Base-by-base conservation (phyloP, 2,329 filamentous ascomycete genomes). In the Alternaria sp. region DNA sequence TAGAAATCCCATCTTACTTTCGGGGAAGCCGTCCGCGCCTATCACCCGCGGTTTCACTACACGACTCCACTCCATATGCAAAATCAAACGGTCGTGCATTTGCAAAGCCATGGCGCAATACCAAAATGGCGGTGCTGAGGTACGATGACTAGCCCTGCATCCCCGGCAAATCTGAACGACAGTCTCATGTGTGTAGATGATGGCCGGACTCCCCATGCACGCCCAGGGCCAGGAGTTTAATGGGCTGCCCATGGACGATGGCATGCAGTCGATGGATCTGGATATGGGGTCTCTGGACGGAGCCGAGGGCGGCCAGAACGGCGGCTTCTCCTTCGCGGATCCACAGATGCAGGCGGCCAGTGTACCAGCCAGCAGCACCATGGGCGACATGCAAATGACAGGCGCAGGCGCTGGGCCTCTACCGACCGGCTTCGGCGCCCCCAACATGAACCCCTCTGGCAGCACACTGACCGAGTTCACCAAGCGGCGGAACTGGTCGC, bases 401-500 rank as follows among this genome's bases (percentile, higher is more conserved):
- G 84, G 80, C 43, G 82, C 81, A 4, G 85, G 85, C 54, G 85
- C 84, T 46, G 85, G 85, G 24, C 85, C 85, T n/a, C 75, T 86
- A 63, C 85, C 85, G 16, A 84, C 84, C 3, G 83, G 84, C 57
- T 86, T 86, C 69, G 83, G 83, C 26, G 79, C 79, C 16, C 77
- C 80, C 34, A 81, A 71, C 62, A 69, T 75, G 52, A 80, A 77
- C 54, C 80, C 76, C 41, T 73, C 76, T 14, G 81, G 81, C 52
- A 88, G 85, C 78, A 88, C 85, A 7, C 76, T 89, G 67, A 89
- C 87, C 65, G 86, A 89, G 73, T 89, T 89, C 69, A 89, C 86
- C 16, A 89, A 89, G 76, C 81, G 88, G 59, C 81, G 86, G 62
- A 89, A 95, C 75, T 97, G 94, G 94, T 91, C 92, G 16, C 91